A percentile compares a stretch with the other conserved stretches of the same genome.
Conservation (phyloP, 2,329 filamentous ascomycete genomes). For the Leptosphaerulina australis region DNA sequence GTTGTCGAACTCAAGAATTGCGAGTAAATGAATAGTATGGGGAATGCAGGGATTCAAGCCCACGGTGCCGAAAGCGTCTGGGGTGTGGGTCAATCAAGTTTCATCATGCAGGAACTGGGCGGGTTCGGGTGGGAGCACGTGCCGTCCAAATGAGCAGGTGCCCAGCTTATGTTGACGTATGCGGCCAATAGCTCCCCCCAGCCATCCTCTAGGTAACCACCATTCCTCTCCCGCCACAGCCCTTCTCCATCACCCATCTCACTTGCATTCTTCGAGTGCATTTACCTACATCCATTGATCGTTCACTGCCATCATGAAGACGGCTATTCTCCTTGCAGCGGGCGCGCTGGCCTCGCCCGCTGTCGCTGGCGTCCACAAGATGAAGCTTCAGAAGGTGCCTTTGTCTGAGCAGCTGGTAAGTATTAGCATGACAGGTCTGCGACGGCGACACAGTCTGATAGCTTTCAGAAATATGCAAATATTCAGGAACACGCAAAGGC, state of each 20-base stretch:
- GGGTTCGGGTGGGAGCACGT: constrained; percentile 1
- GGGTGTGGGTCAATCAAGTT: constrained; percentile 6
- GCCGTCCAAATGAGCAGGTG: not conserved
- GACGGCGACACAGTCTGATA: constrained; percentile 30
- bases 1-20: not conserved
- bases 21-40: constrained; percentile 2
- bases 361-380: constrained; percentile 87
- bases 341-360: constrained; percentile 81
- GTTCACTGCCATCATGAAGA: constrained; percentile 72
- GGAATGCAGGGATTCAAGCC: constrained; percentile 12
- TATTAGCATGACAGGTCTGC: constrained; percentile 31
- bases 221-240: not conserved
- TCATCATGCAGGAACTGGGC: constrained; percentile 14
- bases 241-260: constrained; percentile 17
- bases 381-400: constrained; percentile 97
- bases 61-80: constrained; percentile 13
- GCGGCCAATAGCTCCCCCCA: constrained; percentile 20
- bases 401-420: constrained; percentile 89
- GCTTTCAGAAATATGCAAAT: constrained; percentile 70
- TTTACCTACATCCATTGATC: constrained; percentile 16
- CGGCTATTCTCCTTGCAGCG: constrained; percentile 76
- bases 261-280: constrained; percentile 21
- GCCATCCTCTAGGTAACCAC: constrained; percentile 22
- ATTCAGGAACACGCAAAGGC: constrained; percentile 81
- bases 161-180: no score